Conservation (phyloP, 2,329 filamentous ascomycete species). For the Diaporthe caulivora region DNA sequence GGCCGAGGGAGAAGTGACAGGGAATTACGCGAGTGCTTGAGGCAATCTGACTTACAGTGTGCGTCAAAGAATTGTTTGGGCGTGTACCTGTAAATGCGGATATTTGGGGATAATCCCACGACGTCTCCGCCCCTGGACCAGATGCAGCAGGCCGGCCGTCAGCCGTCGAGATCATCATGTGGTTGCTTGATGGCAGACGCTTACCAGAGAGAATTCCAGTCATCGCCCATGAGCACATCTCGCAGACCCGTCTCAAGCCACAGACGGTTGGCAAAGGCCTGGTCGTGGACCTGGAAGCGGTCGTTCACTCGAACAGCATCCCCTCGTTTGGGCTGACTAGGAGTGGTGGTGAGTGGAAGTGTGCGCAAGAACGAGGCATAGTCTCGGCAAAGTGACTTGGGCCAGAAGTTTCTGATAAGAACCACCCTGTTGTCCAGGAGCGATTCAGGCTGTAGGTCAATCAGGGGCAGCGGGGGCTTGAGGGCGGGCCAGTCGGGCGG, state of each 20-base stretch:
- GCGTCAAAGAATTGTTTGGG: conserved; percentile 92
- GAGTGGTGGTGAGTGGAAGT: conserved; percentile 81
- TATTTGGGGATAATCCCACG: conserved; percentile 88
- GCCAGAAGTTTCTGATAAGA: conserved; percentile 80
- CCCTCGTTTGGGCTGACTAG: conserved; percentile 81
- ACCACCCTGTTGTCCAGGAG: conserved; percentile 75
- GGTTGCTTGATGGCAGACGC: conserved; percentile 41
- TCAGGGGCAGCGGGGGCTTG: conserved; percentile 74
- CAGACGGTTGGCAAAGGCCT: conserved; percentile 77
- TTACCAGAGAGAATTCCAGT: conserved; percentile 59
- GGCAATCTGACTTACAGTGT: conserved; percentile 75
- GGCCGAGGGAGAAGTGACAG: conserved; percentile 1
- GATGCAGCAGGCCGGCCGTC: conserved; percentile 25
- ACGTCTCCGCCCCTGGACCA: conserved; percentile 81
- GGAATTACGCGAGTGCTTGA: background rate
- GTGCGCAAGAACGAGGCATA: conserved; percentile 80
- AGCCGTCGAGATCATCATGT: background rate
- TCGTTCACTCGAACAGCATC: conserved; percentile 91
- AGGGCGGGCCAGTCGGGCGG: conserved; percentile 77
- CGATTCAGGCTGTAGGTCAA: conserved; percentile 71
- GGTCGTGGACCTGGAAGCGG: conserved; percentile 85
- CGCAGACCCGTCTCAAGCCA: conserved; percentile 84
- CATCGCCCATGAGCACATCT: conserved; percentile 64
- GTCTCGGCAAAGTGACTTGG: conserved; percentile 78
- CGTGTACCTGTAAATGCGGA: conserved; percentile 88